Percentiles rank a stretch among this genome's conserved stretches.
These are phyloP conservation scores for Sporothrix variecibatus DNA, from an alignment of 2,329 filamentous ascomycete genomes.

Conservation along the genomic window DNA sequence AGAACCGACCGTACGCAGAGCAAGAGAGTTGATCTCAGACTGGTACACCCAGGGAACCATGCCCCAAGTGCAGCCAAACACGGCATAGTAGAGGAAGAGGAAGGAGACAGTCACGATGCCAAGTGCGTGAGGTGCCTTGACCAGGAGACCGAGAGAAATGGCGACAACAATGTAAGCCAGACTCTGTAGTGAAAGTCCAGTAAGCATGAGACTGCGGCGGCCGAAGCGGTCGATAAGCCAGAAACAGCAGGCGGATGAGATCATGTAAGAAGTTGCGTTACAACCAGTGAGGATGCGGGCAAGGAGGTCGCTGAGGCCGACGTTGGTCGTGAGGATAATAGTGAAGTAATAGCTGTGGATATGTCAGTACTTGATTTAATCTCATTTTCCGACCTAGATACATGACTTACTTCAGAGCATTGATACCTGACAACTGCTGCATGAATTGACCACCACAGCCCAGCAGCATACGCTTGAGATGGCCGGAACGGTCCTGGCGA, in stretches of 20 bases:
- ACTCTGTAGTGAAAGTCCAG: slow-evolving; percentile 6
- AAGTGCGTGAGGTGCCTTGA: slow-evolving; percentile 1
- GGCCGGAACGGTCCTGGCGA: slow-evolving; percentile 7
- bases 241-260: slow-evolving; percentile 20
- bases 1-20: slow-evolving; percentile 30
- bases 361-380: not conserved
- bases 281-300: slow-evolving; percentile 20
- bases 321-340: slow-evolving; percentile 15
- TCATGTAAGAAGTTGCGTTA: slow-evolving; percentile 22
- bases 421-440: not conserved
- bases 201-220: slow-evolving; percentile 2
- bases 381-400: too few species aligned
- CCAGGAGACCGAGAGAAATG: not conserved
- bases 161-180: slow-evolving; percentile 8
- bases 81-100: slow-evolving; percentile 27
- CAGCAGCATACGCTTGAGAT: not conserved
- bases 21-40: slow-evolving; percentile 27
- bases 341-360: slow-evolving; percentile 7
- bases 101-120: slow-evolving; percentile 17
- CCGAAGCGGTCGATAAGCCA: slow-evolving; percentile 16
- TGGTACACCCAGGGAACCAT: slow-evolving; percentile 28
- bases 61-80: slow-evolving; percentile 25
- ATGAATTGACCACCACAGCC: slow-evolving; percentile 11
- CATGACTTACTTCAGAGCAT: not conserved
- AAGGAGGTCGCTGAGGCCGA: slow-evolving; percentile 2